phyloP scores from a whole-genome alignment of 2,329 filamentous ascomycete genomes.

The Aspergillus arachidicola region DNA sequence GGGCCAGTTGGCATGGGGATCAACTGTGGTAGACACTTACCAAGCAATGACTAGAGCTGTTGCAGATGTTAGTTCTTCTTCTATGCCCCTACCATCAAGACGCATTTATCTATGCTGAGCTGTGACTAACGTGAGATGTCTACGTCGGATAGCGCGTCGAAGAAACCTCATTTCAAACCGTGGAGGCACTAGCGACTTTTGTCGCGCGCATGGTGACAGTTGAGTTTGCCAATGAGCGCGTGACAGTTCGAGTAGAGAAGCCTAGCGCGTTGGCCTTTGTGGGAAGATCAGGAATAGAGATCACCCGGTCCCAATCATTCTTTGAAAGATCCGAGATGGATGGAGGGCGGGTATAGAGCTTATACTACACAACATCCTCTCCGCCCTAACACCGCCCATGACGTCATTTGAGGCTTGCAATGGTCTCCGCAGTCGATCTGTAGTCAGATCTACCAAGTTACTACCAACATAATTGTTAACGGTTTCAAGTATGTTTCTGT shows the following conservation, averaged over 20 bases:
- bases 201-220: conserved; percentile 50
- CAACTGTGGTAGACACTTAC: conserved; percentile 39
- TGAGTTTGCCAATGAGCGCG: conserved; percentile 47
- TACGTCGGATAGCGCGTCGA: conserved; percentile 43
- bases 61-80: conserved; percentile 36
- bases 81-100: too few relatives aligned
- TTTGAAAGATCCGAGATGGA: conserved; percentile 33
- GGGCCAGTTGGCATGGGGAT: conserved; percentile 35
- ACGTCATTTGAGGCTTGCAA: background rate
- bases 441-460: background rate
- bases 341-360: conserved; percentile 14
- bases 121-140: background rate
- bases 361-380: background rate
- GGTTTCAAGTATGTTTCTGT: background rate
- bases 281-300: conserved; percentile 51
- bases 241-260: conserved; percentile 53
- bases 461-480: background rate
- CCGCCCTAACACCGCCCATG: background rate
- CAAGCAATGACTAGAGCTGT: conserved; percentile 43
- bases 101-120: conserved; percentile 4
- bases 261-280: conserved; percentile 55
- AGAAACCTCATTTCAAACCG: conserved; percentile 51
- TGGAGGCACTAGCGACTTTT: conserved; percentile 54
- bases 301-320: conserved; percentile 50
- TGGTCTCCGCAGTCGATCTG: background rate